Evolutionary conservation across 345 rosid species (phyloP).

Genomic region (Erucastrum elatum): DNA sequence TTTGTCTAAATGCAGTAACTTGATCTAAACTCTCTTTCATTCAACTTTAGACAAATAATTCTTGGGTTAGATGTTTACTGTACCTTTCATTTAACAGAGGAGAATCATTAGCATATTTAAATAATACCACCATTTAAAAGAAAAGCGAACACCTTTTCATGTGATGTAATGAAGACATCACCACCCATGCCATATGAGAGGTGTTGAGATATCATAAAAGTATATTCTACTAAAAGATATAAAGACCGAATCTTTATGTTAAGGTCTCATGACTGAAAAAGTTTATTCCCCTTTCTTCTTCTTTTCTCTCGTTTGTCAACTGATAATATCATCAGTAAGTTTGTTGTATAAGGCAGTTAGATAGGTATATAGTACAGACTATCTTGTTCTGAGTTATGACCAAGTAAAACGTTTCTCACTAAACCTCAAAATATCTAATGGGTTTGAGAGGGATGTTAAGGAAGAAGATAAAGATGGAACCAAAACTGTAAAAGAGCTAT

Average conservation of each 20-base stretch:
- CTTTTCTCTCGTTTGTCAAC: slow-evolving; percentile 6
- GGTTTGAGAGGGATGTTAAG: slow-evolving; percentile 26
- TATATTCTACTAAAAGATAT: slow-evolving; percentile 22
- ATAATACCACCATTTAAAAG: not conserved
- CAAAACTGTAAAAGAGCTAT: slow-evolving; percentile 21
- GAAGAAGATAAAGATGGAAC: slow-evolving; percentile 14
- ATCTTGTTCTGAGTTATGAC: not conserved
- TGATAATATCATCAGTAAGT: slow-evolving; percentile 13
- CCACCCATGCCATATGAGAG: slow-evolving; percentile 25
- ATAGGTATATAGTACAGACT: not conserved
- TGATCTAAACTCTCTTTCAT: slow-evolving; percentile 11
- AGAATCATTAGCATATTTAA: too few relatives aligned
- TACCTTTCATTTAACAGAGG: not conserved
- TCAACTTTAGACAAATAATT: slow-evolving; percentile 6
- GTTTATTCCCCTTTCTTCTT: slow-evolving; percentile 2
- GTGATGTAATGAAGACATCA: slow-evolving; percentile 27
- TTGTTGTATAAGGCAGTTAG: slow-evolving; percentile 3
- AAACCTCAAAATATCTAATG: slow-evolving; percentile 38
- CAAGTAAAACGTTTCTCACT: slow-evolving; percentile 29
- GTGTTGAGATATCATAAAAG: slow-evolving; percentile 25
- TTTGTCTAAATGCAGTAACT: slow-evolving; percentile 35
- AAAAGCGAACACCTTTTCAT: slow-evolving; percentile 28
- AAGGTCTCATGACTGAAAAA: slow-evolving; percentile 16
- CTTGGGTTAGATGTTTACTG: not conserved
- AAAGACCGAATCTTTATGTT: slow-evolving; percentile 22